Evolutionary conservation across 148 eudicot species (phyloP), one percentile per base, ranked within the genome.

Genomic region (Polygonum aviculare): DNA sequence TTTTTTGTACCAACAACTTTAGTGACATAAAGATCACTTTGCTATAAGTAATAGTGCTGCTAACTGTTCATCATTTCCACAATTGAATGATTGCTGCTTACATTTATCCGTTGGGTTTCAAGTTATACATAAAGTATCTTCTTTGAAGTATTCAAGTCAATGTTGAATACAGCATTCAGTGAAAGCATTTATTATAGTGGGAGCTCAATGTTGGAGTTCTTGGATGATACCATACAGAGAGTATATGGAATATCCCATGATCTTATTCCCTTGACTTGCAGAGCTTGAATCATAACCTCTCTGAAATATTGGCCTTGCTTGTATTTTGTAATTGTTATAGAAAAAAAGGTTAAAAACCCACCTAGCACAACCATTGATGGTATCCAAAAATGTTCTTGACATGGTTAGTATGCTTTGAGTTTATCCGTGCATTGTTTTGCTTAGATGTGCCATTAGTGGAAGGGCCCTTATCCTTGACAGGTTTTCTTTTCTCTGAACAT

Each of bases 221-320:
- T 22, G 11, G 69, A 62, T 62, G 69, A 11, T 33, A 62, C 38
- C 38, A 62, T 62, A 26, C 69, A 26, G 38, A 62, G 3, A 62
- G 69, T 3, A 62, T 62, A 31, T 26, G 69, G 69, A 31, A 62
- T 31, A 62, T 62, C 69, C 36, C 0, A 26, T 26, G 38, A 62
- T 35, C 39, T 62, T 62, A 62, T 62, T 62, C 39, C 69, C 31
- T 62, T 62, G 69, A 62, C 69, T 62, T 62, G 38, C 55, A 54
- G 69, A 62, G 69, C 69, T 62, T 62, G 38, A 26, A 62, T 62
- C 39, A 62, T 62, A 26, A 31, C 69, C 31, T 62, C 16, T 22
- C 36, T 26, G 38, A 31, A 14, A 51, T 51, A 19, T n/a, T 16
- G 2, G 57, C 19, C 7, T 50, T 16, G 19, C 19, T 51, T 51